Evolutionary conservation across 2,329 filamentous ascomycete genomes (phyloP), one percentile per base, ranked within the genome.

Genomic region (Blastomyces parvus): DNA sequence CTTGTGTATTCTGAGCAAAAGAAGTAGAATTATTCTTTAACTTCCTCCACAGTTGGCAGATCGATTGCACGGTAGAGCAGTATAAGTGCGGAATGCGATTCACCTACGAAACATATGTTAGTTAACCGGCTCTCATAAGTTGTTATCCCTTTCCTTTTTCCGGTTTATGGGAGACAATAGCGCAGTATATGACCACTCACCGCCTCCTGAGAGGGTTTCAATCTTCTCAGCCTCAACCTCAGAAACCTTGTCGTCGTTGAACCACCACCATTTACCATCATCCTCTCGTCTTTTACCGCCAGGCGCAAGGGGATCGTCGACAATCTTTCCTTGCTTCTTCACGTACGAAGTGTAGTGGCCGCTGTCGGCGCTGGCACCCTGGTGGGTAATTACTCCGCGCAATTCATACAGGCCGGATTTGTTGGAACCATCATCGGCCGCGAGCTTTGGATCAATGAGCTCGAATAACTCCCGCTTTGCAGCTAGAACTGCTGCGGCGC

Each of bases 201-300:
- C 93, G 71, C 95, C 94, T 64, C 94, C 95, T 60, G 91, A 84
- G 60, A 99, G 83, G 3, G 87, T 88, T 73, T 93, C 89, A 68
- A 99, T 95, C 81, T 96, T 94, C 70, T 97, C 93, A 33, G 85
- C 81, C 19, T 90, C 86, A 36, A 99, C 94, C 79, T 99, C 94
- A 17, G 88, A 86, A 42, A 99, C 94, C 80, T 91, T 95, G 74
- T 99, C 93, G 71, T 99, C 94, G 76, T 99, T 97, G 83, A 99
- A 99, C 93, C 94, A 99, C 93, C 94, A 99, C 94, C 94, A 99
- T 71, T 91, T 96, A 69, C 90, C 91, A 72, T 96, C 91, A 73
- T 96, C 91, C 71, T 89, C 86, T 62, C 84, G 86, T 70, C 85
- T 81, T 80, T 91, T 90, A 68, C 90, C 91, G 25, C 73, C 73